These are phyloP conservation scores for Tulasnella sp. DNA, from an alignment of 768 basidiomycete genomes.

Conservation along the genomic window DNA sequence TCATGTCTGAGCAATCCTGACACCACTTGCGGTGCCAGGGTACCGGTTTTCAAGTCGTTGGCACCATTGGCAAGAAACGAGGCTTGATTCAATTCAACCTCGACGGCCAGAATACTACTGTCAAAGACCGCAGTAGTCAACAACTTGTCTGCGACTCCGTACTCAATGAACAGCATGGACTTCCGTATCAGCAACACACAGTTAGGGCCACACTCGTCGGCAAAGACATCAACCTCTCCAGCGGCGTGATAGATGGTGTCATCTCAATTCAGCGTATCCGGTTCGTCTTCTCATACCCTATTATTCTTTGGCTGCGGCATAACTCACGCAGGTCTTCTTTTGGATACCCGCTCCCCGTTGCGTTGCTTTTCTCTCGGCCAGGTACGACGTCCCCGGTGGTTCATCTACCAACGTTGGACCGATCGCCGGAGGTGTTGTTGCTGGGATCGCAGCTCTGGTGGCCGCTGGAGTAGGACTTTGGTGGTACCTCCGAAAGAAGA, in stretches of 20 bases:
- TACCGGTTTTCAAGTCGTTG: not conserved
- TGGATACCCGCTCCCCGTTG: not conserved
- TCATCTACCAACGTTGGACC: not conserved
- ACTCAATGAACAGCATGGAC: not conserved
- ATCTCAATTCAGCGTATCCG: not conserved
- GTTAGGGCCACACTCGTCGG: not conserved
- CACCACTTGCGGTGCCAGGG: not conserved
- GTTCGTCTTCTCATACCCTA: not conserved
- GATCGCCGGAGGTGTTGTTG: not conserved
- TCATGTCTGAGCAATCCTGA: not conserved
- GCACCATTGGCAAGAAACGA: slow-evolving; percentile 13
- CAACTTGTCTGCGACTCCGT: not conserved
- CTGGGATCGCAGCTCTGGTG: not conserved
- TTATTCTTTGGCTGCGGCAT: too few relatives aligned
- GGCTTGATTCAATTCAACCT: slow-evolving; percentile 6
- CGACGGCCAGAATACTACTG: not conserved
- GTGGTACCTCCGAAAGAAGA: not conserved
- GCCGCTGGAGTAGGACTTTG: not conserved
- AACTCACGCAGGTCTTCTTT: not conserved
- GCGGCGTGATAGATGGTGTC: not conserved
- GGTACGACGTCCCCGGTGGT: not conserved
- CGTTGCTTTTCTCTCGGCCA: not conserved
- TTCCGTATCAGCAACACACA: not conserved
- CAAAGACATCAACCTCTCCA: not conserved
- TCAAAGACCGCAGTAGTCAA: not conserved